These are phyloP conservation scores for Camellia lanceoleosa DNA, from an alignment of 148 eudicot species.

Conservation along the genomic window DNA sequence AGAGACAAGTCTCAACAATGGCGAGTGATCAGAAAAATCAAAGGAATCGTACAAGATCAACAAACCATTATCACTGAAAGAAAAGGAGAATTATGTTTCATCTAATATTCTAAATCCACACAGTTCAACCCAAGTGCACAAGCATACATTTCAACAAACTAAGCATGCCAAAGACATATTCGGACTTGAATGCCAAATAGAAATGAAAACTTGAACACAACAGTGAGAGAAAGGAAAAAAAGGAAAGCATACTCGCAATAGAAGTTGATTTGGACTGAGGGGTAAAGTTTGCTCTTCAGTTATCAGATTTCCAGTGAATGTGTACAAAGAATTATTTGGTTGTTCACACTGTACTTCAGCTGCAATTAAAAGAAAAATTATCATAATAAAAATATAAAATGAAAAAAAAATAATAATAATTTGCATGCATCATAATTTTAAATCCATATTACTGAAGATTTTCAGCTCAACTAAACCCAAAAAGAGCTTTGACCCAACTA, in stretches of 20 bases:
- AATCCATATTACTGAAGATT: not conserved
- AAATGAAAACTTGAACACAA: conserved; percentile 8
- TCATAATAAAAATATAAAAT: not conserved
- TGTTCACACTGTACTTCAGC: conserved; percentile 98
- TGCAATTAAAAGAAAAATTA: conserved; percentile 30
- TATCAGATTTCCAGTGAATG: conserved; percentile 92
- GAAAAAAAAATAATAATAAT: not conserved
- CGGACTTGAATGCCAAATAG: not conserved
- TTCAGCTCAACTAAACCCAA: not conserved
- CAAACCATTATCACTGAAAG: conserved; percentile 9
- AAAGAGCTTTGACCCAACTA: not conserved
- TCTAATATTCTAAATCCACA: not conserved
- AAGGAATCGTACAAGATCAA: too few species aligned
- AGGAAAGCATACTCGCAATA: conserved; percentile 61
- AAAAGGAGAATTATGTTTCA: not conserved
- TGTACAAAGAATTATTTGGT: conserved; percentile 94
- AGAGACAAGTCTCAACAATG: not conserved
- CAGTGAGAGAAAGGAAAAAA: not conserved
- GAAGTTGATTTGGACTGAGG: conserved; percentile 84
- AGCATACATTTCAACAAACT: not conserved
- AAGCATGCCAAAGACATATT: not conserved
- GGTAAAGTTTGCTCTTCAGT: conserved; percentile 82
- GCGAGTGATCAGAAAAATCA: too few species aligned
- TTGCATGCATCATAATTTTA: not conserved
- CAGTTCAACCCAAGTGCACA: not conserved